Conservation (phyloP, 2,329 filamentous ascomycete genomes). For the Alternaria sp. region DNA sequence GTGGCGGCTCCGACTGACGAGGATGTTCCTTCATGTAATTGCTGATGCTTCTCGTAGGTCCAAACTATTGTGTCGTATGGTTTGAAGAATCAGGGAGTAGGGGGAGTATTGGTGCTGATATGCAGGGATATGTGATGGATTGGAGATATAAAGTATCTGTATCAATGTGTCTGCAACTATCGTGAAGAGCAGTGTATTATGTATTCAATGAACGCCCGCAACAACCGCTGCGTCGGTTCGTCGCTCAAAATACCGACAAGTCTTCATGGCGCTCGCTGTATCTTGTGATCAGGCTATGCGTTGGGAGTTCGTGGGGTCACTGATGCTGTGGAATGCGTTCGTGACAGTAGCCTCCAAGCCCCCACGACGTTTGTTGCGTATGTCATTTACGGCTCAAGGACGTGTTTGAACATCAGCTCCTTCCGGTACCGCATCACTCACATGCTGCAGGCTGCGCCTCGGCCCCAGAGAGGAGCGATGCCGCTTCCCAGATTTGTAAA, state of each 20-base stretch:
- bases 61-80: slow-evolving; percentile 3
- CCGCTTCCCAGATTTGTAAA: background rate
- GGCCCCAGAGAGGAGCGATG: background rate
- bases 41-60: background rate
- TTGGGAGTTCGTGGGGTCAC: slow-evolving; percentile 21
- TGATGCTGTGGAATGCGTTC: slow-evolving; percentile 13
- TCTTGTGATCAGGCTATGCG: slow-evolving; percentile 49
- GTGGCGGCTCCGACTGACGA: slow-evolving; percentile 10
- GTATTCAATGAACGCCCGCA: slow-evolving; percentile 17
- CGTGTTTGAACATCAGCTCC: slow-evolving; percentile 6
- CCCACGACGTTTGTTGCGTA: slow-evolving; percentile 8
- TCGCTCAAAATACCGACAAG: slow-evolving; percentile 1
- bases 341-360: slow-evolving; percentile 1
- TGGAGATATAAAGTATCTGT: background rate
- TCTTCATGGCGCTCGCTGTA: slow-evolving; percentile 15
- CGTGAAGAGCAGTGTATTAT: slow-evolving; percentile 21
- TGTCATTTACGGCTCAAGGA: slow-evolving; percentile 1
- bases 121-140: background rate
- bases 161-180: slow-evolving; percentile 9
- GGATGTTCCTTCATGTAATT: slow-evolving; percentile 27
- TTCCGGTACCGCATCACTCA: background rate
- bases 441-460: background rate
- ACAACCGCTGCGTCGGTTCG: slow-evolving; percentile 6
- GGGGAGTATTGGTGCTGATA: slow-evolving; percentile 7
- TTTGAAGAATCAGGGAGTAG: slow-evolving; percentile 9